Evolutionary conservation across 2,329 filamentous ascomycete genomes (phyloP).

Genomic region (Fusarium cyanostomum): DNA sequence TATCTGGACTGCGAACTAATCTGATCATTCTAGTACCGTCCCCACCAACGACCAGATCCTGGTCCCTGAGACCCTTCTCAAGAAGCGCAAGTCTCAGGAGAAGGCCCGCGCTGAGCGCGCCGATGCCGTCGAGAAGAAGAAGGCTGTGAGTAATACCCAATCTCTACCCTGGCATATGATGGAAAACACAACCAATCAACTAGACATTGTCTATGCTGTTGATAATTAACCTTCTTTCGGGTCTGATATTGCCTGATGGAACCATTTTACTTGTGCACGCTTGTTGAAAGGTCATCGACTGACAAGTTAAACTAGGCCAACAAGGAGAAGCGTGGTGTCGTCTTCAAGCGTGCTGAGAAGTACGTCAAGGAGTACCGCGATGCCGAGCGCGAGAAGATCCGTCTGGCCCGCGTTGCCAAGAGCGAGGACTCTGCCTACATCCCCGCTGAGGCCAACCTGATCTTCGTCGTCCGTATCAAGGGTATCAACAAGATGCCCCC

Average conservation of each 20-base stretch:
- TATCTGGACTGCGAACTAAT: constrained; percentile 83
- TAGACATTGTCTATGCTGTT: constrained; percentile 99
- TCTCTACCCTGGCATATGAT: constrained; percentile 71
- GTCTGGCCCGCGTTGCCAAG: constrained; percentile 89
- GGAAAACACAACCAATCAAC: constrained; percentile 87
- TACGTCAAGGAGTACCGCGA: constrained; percentile 99
- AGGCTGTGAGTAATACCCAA: constrained; percentile 76
- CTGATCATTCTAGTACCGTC: constrained; percentile 72
- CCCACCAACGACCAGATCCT: constrained; percentile 95
- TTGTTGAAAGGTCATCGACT: constrained; percentile 43
- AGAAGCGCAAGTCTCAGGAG: constrained; percentile 99
- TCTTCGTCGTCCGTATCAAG: constrained; percentile 99
- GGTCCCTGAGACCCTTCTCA: constrained; percentile 98
- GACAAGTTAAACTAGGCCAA: constrained; percentile 73
- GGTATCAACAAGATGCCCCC: constrained; percentile 99
- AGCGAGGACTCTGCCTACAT: constrained; percentile 94
- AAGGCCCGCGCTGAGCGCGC: constrained; percentile 93
- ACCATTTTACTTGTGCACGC: constrained; percentile 33
- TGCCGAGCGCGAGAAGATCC: constrained; percentile 97
- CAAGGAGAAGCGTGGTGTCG: constrained; percentile 98
- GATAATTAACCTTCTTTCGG: constrained; percentile 99
- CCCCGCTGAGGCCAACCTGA: constrained; percentile 92
- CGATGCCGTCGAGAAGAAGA: constrained; percentile 84
- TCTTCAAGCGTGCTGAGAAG: constrained; percentile 99
- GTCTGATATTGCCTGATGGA: constrained; percentile 73